A percentile compares a stretch with the other conserved stretches of the same genome.
These are phyloP conservation scores for Tuber microsphaerosporum DNA, from an alignment of 495 filamentous ascomycete genomes.

Conservation along the genomic window DNA sequence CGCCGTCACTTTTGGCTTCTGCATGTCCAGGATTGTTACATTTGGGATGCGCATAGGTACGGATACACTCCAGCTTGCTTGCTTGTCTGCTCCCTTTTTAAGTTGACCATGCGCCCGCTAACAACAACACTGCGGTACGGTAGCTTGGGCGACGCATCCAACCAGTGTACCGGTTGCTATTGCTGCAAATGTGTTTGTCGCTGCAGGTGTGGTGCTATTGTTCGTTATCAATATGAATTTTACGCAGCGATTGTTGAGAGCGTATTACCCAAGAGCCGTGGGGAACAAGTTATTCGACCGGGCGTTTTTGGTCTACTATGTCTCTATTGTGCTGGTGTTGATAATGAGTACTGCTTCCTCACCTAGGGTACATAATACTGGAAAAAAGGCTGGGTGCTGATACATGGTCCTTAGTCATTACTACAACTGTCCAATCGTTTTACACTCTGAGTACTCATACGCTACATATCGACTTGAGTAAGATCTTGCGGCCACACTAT, in stretches of 20 bases:
- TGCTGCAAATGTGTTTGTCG: conserved; percentile 65
- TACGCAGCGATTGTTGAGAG: conserved; percentile 67
- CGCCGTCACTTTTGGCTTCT: conserved; percentile 68
- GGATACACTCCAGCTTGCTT: conserved; percentile 41
- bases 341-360: conserved; percentile 47
- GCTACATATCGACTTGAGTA: conserved; percentile 19
- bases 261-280: conserved; percentile 62
- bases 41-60: conserved; percentile 54
- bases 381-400: not conserved
- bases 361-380: not conserved
- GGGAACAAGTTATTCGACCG: conserved; percentile 52
- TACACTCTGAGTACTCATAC: conserved; percentile 42
- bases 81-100: conserved; percentile 15
- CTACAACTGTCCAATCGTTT: conserved; percentile 55
- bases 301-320: conserved; percentile 55
- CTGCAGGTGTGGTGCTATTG: conserved; percentile 68
- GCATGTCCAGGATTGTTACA: conserved; percentile 61
- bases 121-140: not conserved
- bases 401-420: conserved; percentile 49
- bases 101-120: conserved; percentile 21
- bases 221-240: conserved; percentile 76
- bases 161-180: conserved; percentile 55
- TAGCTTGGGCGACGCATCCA: conserved; percentile 50
- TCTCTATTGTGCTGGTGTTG: conserved; percentile 55
- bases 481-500: conserved; percentile 12